Evolutionary conservation across 176 grass and related monocot species (phyloP).

Genomic region (Carex kokanica): DNA sequence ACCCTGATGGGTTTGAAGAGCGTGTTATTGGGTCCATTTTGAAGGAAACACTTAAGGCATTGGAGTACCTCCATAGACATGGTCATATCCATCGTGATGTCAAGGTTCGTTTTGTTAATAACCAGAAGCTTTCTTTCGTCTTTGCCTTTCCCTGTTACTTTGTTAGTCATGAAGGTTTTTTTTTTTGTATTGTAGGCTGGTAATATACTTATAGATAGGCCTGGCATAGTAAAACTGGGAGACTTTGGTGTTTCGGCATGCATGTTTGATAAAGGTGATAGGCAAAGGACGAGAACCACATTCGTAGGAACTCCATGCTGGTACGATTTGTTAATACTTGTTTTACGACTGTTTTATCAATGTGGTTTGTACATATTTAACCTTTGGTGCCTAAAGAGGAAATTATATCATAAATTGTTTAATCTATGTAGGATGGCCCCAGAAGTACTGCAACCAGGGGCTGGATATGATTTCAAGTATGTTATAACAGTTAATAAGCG

Average conservation of each 20-base stretch:
- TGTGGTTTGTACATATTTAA: neutral
- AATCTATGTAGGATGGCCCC: conserved; percentile 84
- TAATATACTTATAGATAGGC: conserved; percentile 89
- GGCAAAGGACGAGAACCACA: conserved; percentile 92
- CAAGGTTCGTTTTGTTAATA: conserved; percentile 55
- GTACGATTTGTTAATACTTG: conserved; percentile 35
- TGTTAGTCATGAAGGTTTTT: neutral
- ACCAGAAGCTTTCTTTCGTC: neutral
- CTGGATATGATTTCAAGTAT: conserved; percentile 99
- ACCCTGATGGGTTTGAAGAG: conserved; percentile 91
- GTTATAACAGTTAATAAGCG: conserved; percentile 24
- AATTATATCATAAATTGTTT: conserved; percentile 28
- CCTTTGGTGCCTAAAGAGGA: conserved; percentile 2
- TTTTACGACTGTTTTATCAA: too few species aligned
- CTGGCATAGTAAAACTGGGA: conserved; percentile 85
- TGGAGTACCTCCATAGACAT: conserved; percentile 95
- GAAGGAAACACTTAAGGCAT: conserved; percentile 94
- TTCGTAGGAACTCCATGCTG: conserved; percentile 99
- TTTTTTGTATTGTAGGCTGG: conserved; percentile 57
- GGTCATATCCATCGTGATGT: conserved; percentile 97
- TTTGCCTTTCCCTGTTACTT: neutral
- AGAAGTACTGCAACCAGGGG: conserved; percentile 90
- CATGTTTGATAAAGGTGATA: conserved; percentile 98
- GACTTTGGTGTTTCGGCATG: conserved; percentile 97
- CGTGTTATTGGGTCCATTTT: conserved; percentile 81